phyloP scores from a whole-genome alignment of 1,139 yeast genomes.

The Candida glucosophila region DNA sequence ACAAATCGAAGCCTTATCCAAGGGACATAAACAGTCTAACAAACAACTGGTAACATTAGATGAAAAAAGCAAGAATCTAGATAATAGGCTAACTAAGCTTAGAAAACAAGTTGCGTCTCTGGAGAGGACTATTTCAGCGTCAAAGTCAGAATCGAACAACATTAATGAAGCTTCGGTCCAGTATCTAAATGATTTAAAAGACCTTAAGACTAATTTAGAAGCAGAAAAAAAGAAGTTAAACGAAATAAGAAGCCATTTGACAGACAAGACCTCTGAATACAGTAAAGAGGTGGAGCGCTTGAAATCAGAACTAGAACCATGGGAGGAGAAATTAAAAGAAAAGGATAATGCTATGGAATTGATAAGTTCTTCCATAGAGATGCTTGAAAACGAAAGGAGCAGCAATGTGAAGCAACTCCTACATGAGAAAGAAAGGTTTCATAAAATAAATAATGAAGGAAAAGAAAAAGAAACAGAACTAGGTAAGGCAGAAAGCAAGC shows the following conservation, averaged over 20 bases:
- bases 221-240: conserved; percentile 50
- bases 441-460: conserved; percentile 44
- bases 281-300: conserved; percentile 54
- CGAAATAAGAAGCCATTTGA: conserved; percentile 55
- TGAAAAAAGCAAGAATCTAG: conserved; percentile 63
- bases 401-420: conserved; percentile 37
- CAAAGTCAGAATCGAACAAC: conserved; percentile 38
- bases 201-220: conserved; percentile 38
- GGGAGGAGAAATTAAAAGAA: conserved; percentile 62
- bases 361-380: conserved; percentile 55
- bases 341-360: conserved; percentile 62
- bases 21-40: conserved; percentile 32
- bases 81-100: conserved; percentile 52
- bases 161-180: conserved; percentile 36
- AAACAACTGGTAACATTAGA: conserved; percentile 58
- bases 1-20: conserved; percentile 23
- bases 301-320: conserved; percentile 72
- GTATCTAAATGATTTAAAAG: conserved; percentile 31
- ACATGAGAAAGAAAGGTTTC: conserved; percentile 39
- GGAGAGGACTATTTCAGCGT: conserved; percentile 29
- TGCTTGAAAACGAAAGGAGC: conserved; percentile 43
- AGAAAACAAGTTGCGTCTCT: conserved; percentile 38
- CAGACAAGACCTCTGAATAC: conserved; percentile 63
- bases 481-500: conserved; percentile 32
- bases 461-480: conserved; percentile 42